Evolutionary conservation across 495 filamentous ascomycete genomes (phyloP).

Genomic region (Lasiosphaeris hirsuta): DNA sequence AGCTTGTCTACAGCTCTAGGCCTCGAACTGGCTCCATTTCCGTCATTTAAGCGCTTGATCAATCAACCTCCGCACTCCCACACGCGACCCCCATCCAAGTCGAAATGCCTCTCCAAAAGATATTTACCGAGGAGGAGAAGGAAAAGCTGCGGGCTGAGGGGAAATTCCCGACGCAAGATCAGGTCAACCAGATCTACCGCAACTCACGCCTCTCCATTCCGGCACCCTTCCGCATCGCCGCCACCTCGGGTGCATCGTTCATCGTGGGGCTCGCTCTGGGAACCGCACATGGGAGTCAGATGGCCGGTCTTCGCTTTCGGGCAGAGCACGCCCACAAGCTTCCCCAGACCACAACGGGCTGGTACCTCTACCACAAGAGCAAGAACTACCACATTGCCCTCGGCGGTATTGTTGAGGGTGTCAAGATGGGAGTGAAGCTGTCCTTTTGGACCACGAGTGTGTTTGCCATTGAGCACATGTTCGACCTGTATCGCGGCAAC

Average conservation of each 20-base stretch:
- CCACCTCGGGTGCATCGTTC: constrained; percentile 57
- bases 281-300: constrained; percentile 65
- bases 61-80: no score
- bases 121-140: constrained; percentile 11
- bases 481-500: constrained; percentile 70
- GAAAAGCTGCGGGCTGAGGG: constrained; percentile 5
- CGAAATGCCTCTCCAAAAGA: neutral
- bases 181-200: constrained; percentile 19
- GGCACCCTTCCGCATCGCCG: constrained; percentile 56
- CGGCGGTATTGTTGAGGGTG: constrained; percentile 71
- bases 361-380: constrained; percentile 96
- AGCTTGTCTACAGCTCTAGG: no score
- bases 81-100: no score
- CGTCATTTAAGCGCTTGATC: no score
- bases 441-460: constrained; percentile 63
- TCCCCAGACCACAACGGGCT: constrained; percentile 73
- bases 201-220: constrained; percentile 61
- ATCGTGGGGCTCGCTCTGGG: constrained; percentile 66
- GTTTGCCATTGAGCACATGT: constrained; percentile 75
- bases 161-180: constrained; percentile 7
- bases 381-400: constrained; percentile 85
- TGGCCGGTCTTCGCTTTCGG: constrained; percentile 75
- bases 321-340: constrained; percentile 92
- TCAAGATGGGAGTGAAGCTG: constrained; percentile 70
- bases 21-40: no score